A percentile compares a stretch with the other conserved stretches of the same genome.
Evolutionary conservation across 2,329 filamentous ascomycete genomes (phyloP).

Genomic region (Fusarium mundagurra): DNA sequence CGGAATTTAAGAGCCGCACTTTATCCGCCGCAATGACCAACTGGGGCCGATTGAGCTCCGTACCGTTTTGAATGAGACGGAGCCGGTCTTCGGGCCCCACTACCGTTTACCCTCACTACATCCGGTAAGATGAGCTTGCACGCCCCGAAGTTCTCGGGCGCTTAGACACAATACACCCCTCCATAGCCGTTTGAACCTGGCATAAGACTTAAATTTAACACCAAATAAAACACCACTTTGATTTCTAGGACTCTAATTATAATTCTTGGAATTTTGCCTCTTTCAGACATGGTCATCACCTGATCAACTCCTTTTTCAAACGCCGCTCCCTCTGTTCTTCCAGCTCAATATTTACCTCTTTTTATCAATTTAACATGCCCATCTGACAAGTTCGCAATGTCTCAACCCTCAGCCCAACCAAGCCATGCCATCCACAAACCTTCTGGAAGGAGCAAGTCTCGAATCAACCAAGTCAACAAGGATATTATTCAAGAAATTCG

Average conservation of each 20-base stretch:
- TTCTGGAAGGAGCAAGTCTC: no score
- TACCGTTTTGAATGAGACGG: not conserved
- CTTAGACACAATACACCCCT: not conserved
- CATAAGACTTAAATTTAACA: not conserved
- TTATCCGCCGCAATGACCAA: not conserved
- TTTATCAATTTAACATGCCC: not conserved
- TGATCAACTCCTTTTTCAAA: not conserved
- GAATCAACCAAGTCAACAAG: no score
- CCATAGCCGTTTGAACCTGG: not conserved
- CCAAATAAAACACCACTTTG: not conserved
- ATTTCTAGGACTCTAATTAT: not conserved
- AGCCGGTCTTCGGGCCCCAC: not conserved
- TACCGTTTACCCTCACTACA: not conserved
- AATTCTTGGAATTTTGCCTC: not conserved
- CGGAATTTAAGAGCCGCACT: not conserved
- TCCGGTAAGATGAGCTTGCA: not conserved
- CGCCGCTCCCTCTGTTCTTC: not conserved
- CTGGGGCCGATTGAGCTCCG: not conserved
- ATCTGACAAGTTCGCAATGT: not conserved
- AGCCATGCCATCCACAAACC: no score
- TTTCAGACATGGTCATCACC: not conserved
- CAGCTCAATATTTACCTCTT: not conserved
- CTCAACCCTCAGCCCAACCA: no score
- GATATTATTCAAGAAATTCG: no score
- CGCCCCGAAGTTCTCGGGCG: not conserved